Conservation (phyloP, 768 basidiomycete species). For the Mycena floridula region DNA sequence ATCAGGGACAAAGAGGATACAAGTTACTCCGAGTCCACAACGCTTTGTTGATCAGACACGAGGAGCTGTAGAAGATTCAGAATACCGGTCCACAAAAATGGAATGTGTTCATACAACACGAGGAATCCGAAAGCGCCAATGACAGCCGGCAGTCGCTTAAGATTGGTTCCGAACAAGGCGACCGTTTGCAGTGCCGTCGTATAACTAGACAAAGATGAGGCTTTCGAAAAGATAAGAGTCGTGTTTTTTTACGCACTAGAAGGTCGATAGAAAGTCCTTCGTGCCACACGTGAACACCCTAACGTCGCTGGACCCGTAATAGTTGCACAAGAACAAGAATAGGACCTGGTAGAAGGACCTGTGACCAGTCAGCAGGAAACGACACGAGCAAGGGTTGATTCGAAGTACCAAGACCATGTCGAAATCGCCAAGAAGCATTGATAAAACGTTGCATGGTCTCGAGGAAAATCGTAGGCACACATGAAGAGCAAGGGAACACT, state of each 20-base stretch:
- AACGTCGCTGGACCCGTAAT: conserved; percentile 6
- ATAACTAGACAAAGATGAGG: conserved; percentile 13
- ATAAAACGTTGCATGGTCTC: conserved; percentile 36
- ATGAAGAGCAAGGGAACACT: conserved; percentile 42
- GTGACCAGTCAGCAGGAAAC: conserved; percentile 1
- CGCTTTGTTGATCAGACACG: conserved; percentile 8
- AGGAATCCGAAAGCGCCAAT: conserved; percentile 34
- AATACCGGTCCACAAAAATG: no score
- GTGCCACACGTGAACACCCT: conserved; percentile 23
- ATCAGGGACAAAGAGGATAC: no score
- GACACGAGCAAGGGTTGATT: not conserved
- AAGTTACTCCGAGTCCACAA: conserved; percentile 8
- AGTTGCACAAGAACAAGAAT: conserved; percentile 20
- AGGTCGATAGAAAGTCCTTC: conserved; percentile 37
- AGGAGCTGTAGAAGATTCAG: conserved; percentile 3
- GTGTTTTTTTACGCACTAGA: conserved; percentile 34
- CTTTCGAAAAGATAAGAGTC: not conserved
- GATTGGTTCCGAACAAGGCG: conserved; percentile 43
- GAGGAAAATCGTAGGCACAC: conserved; percentile 47
- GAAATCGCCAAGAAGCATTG: conserved; percentile 39
- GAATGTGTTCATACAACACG: conserved; percentile 22
- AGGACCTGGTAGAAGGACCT: conserved; percentile 24
- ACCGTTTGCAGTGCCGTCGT: conserved; percentile 35
- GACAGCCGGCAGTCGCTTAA: conserved; percentile 39
- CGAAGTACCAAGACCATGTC: conserved; percentile 43